Evolutionary conservation across 176 grass and related monocot species (phyloP), one percentile per base, ranked within the genome.

Genomic region (Saccharum spontaneum): DNA sequence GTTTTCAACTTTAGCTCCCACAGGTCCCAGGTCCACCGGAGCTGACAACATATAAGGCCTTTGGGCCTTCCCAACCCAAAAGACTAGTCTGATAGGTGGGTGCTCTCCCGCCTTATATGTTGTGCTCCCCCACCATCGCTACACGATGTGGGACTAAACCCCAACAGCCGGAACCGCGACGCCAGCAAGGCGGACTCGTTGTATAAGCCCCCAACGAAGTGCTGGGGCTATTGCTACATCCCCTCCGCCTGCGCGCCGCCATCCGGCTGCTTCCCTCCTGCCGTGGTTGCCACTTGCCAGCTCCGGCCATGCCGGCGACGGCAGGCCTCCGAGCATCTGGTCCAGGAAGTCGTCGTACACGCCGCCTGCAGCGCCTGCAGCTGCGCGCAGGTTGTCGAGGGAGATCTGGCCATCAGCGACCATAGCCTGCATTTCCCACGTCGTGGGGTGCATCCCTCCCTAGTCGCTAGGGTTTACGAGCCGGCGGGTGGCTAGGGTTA

Each of bases 321-420:
- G 90, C 14, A 86, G 60, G 84, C 74, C 78, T 52, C 87, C 86
- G 59, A 99, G 86, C 91, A 99, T 91, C 86, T 98, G 97, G 67
- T 96, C 93, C 34, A 99, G 83, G 91, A 99, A 99, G 59, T 99
- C 97, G 37, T 99, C 93, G 60, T 93, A 80, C 38, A 80, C 91
- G 30, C 75, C 83, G 55, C 10, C 81, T 55, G 63, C 89, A 10
- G 50, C 83, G 22, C 13, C 20, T 14, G 28, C 73, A 5, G 61
- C 85, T 62, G 75, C 73, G 59, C 79, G 84, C 26, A 90, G 79
- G 67, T 90, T 79, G 73, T 87, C 88, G 48, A 90, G 88, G 60
- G 82, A 87, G 85, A 90, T 88, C 88, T 93, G 82, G 41, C 43
- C 82, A 13, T 39, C 77, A 11, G 81, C 69, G 15, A 49, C 88